Conservation (phyloP, 1,139 yeast species). For the Zygosaccharomyces pseudobailii region DNA sequence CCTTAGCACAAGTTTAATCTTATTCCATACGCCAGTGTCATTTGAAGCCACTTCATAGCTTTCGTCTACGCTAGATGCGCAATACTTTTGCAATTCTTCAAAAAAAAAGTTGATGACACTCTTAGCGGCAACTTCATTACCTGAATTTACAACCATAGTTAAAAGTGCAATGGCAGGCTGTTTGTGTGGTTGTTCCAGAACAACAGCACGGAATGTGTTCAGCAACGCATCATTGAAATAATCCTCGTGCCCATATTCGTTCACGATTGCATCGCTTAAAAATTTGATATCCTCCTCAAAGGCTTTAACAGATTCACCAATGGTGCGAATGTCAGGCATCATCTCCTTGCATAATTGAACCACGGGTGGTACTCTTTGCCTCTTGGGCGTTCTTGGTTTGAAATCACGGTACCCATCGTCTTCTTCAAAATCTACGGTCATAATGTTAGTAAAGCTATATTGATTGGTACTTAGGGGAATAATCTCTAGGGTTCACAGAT, state of each 20-base stretch:
- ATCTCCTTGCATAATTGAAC: slow-evolving; percentile 39
- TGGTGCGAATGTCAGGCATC: slow-evolving; percentile 53
- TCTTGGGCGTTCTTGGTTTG: slow-evolving; percentile 32
- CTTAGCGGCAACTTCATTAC: slow-evolving; percentile 64
- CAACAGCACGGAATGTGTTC: slow-evolving; percentile 61
- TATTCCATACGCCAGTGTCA: slow-evolving; percentile 67
- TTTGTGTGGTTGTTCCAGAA: slow-evolving; percentile 89
- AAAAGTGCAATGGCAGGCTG: slow-evolving; percentile 67
- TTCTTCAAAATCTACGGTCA: slow-evolving; percentile 28
- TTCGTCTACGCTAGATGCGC: slow-evolving; percentile 37
- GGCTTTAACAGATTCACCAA: slow-evolving; percentile 59
- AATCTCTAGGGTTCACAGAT: neutral
- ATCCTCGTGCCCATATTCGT: slow-evolving; percentile 64
- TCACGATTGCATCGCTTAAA: slow-evolving; percentile 60
- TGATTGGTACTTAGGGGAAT: neutral
- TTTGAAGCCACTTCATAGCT: slow-evolving; percentile 28
- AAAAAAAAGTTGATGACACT: slow-evolving; percentile 67
- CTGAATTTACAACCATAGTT: slow-evolving; percentile 62
- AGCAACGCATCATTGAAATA: slow-evolving; percentile 56
- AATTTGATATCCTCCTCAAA: slow-evolving; percentile 65
- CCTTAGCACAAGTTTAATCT: slow-evolving; percentile 64
- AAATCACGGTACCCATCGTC: slow-evolving; percentile 33
- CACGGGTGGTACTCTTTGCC: slow-evolving; percentile 38
- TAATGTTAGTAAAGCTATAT: slow-evolving; percentile 13
- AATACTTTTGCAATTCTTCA: slow-evolving; percentile 51